phyloP scores from a whole-genome alignment of 2,329 filamentous ascomycete species.

The Trichoderma sp. region DNA sequence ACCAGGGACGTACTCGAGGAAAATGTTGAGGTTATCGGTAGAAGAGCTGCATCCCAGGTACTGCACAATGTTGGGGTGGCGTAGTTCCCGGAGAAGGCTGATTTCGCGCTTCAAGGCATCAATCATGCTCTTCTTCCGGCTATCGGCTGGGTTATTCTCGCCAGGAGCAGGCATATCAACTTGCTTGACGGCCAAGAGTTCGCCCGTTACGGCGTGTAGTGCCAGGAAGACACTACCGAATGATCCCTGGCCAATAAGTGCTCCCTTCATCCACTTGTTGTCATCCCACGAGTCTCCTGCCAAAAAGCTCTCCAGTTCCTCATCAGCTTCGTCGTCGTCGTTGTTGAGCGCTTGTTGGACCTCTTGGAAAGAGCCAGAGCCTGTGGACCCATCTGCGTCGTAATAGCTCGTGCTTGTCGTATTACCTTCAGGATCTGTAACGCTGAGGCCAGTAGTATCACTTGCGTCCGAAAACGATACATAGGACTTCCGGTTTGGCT shows the following conservation, averaged over 20 bases:
- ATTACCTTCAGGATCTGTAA: constrained; percentile 78
- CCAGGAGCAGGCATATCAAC: constrained; percentile 85
- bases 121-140: constrained; percentile 97
- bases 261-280: constrained; percentile 99
- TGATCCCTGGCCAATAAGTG: constrained; percentile 93
- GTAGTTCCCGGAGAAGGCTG: constrained; percentile 86
- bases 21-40: constrained; percentile 94
- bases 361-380: constrained; percentile 76
- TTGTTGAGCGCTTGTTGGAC: constrained; percentile 83
- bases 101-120: constrained; percentile 97
- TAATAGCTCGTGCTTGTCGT: constrained; percentile 77
- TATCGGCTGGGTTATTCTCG: constrained; percentile 78
- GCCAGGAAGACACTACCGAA: constrained; percentile 96
- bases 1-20: constrained; percentile 97
- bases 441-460: constrained; percentile 69
- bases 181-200: constrained; percentile 97
- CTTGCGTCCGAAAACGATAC: constrained; percentile 82
- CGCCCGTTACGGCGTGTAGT: constrained; percentile 91
- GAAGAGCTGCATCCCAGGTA: constrained; percentile 95
- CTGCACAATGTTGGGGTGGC: constrained; percentile 96
- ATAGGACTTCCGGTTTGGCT: constrained; percentile 92
- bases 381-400: constrained; percentile 76
- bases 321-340: constrained; percentile 89
- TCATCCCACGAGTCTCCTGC: constrained; percentile 94
- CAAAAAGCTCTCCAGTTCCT: constrained; percentile 87